Evolutionary conservation across 768 basidiomycete species (phyloP).

Genomic region (Leccinum olivaceopallidum): DNA sequence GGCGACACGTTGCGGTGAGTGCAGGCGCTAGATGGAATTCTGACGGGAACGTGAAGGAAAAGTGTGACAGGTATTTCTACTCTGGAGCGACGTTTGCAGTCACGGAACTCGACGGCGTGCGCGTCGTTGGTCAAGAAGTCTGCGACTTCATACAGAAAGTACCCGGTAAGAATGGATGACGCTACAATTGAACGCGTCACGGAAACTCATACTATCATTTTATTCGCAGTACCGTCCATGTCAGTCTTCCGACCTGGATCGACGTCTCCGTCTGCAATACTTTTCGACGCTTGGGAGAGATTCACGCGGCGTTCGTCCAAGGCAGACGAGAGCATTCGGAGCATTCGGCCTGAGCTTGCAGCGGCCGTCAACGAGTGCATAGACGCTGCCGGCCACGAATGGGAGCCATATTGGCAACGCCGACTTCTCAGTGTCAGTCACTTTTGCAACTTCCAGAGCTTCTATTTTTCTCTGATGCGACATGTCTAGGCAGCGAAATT

Average conservation of each 20-base stretch:
- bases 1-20: slow-evolving; percentile 84
- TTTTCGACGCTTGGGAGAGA: slow-evolving; percentile 91
- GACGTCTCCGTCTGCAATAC: slow-evolving; percentile 84
- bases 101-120: slow-evolving; percentile 87
- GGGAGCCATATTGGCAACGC: slow-evolving; percentile 89
- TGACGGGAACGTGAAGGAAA: slow-evolving; percentile 10
- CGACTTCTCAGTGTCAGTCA: slow-evolving; percentile 72
- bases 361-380: slow-evolving; percentile 90
- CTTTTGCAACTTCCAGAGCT: background rate
- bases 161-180: slow-evolving; percentile 56
- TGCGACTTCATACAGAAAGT: slow-evolving; percentile 95
- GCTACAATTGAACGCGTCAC: background rate
- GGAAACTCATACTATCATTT: background rate
- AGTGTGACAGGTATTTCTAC: slow-evolving; percentile 70
- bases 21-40: background rate
- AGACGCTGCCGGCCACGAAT: slow-evolving; percentile 91
- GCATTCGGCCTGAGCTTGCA: slow-evolving; percentile 82
- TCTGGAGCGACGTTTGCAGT: slow-evolving; percentile 72
- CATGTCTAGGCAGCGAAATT: slow-evolving; percentile 86
- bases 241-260: slow-evolving; percentile 94
- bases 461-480: background rate
- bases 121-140: slow-evolving; percentile 75
- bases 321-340: slow-evolving; percentile 90
- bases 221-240: slow-evolving; percentile 62
- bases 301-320: slow-evolving; percentile 85